A percentile compares a stretch with the other conserved stretches of the same genome.
These are phyloP conservation scores for Camellia sinensis DNA, from an alignment of 148 eudicot genomes.

Conservation along the genomic window DNA sequence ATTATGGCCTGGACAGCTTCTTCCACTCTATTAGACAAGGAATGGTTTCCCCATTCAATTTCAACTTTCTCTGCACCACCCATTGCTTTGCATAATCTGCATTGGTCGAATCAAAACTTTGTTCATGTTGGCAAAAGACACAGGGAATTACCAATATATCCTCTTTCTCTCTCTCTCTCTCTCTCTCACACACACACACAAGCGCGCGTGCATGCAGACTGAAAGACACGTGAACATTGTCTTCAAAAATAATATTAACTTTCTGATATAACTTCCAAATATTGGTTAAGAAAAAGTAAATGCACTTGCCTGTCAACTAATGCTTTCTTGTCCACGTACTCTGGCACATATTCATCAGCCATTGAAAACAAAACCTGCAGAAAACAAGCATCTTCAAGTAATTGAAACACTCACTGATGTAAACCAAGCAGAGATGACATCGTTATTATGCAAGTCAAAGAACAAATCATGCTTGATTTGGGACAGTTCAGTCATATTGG, in stretches of 20 bases:
- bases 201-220: no score
- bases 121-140: neutral
- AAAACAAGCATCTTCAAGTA: neutral
- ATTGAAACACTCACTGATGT: neutral
- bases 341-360: conserved; percentile 87
- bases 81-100: conserved; percentile 85
- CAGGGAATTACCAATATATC: neutral
- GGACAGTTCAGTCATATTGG: neutral
- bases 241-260: neutral
- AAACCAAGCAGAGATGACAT: neutral
- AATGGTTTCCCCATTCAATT: conserved; percentile 81
- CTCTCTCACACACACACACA: neutral
- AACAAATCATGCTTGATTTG: conserved; percentile 1
- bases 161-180: neutral
- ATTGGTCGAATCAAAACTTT: neutral
- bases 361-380: conserved; percentile 84
- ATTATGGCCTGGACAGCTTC: conserved; percentile 85
- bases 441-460: conserved; percentile 9
- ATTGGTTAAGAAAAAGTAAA: neutral
- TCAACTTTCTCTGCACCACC: conserved; percentile 96
- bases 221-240: neutral
- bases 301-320: conserved; percentile 61
- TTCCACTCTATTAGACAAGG: conserved; percentile 75
- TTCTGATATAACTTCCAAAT: neutral
- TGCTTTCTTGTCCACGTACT: conserved; percentile 84